Evolutionary conservation across 2,329 filamentous ascomycete genomes (phyloP).

Genomic region (Ceratocystis harringtonii): DNA sequence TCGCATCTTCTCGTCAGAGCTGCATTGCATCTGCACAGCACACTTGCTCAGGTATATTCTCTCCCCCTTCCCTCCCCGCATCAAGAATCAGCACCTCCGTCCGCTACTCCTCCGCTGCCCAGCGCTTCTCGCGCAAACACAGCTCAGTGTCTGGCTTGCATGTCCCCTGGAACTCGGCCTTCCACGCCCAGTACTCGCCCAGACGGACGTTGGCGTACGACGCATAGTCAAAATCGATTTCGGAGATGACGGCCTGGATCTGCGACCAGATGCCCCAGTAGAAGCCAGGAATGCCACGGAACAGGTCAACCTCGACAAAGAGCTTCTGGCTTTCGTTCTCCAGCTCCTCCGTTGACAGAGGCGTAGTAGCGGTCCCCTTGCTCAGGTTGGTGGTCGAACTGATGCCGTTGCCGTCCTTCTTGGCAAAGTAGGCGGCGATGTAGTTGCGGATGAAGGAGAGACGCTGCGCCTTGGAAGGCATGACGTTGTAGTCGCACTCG

Average conservation of each 20-base stretch:
- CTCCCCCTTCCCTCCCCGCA: neutral
- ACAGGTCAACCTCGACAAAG: slow-evolving; percentile 68
- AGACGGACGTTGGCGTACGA: slow-evolving; percentile 75
- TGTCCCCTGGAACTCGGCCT: slow-evolving; percentile 53
- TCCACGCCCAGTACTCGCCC: slow-evolving; percentile 88
- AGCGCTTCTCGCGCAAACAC: slow-evolving; percentile 63
- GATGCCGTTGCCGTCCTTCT: slow-evolving; percentile 25
- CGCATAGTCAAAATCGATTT: slow-evolving; percentile 95
- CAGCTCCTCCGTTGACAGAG: slow-evolving; percentile 27
- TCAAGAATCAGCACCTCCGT: neutral
- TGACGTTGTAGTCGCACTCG: slow-evolving; percentile 73
- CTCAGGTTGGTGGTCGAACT: neutral
- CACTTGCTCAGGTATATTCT: neutral
- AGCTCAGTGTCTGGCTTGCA: slow-evolving; percentile 43
- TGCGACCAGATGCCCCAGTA: slow-evolving; percentile 89
- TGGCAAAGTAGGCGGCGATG: slow-evolving; percentile 54
- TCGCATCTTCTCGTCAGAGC: neutral
- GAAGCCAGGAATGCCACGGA: slow-evolving; percentile 79
- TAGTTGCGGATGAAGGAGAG: slow-evolving; percentile 74
- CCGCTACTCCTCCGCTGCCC: slow-evolving; percentile 41
- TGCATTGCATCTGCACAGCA: neutral
- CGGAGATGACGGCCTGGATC: slow-evolving; percentile 85
- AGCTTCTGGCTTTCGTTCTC: slow-evolving; percentile 54
- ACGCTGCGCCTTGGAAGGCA: slow-evolving; percentile 65
- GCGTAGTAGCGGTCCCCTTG: slow-evolving; percentile 19